Percentiles rank a stretch among this genome's conserved stretches.
phyloP scores from a whole-genome alignment of 768 basidiomycete genomes.

The Guyanaporus albipodus region DNA sequence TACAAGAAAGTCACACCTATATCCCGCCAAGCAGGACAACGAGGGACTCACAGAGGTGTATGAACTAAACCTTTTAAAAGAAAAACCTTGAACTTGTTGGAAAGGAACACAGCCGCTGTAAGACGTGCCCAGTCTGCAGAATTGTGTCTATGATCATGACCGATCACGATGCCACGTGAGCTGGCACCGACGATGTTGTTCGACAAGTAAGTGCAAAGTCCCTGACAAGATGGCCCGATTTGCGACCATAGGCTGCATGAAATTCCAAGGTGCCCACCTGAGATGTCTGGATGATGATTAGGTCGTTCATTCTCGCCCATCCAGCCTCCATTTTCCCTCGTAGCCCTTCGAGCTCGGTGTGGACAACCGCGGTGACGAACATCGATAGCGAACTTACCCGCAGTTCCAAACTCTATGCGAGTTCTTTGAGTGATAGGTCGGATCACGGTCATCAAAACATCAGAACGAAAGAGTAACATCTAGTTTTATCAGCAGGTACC shows the following conservation, averaged over 20 bases:
- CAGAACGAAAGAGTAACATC: background rate
- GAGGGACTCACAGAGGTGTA: constrained; percentile 62
- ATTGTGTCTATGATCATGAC: constrained; percentile 83
- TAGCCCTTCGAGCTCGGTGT: constrained; percentile 45
- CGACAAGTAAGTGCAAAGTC: constrained; percentile 70
- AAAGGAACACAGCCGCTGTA: constrained; percentile 67
- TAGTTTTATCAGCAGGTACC: constrained; percentile 21
- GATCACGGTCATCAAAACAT: background rate
- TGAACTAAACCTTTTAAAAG: constrained; percentile 68
- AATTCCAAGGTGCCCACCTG: constrained; percentile 44
- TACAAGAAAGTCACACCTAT: constrained; percentile 1
- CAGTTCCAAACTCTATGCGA: constrained; percentile 85
- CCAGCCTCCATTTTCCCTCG: constrained; percentile 85
- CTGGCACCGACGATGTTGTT: constrained; percentile 49
- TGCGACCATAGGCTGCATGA: background rate
- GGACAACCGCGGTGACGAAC: background rate
- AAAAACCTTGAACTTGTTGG: constrained; percentile 63
- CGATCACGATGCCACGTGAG: constrained; percentile 70
- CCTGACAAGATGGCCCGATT: constrained; percentile 40
- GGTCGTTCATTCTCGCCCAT: constrained; percentile 88
- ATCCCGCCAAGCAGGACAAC: background rate
- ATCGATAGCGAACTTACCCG: constrained; percentile 44
- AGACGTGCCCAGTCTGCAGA: constrained; percentile 74
- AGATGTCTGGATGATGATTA: constrained; percentile 77
- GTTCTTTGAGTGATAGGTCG: constrained; percentile 34